Percentiles rank a stretch among this genome's conserved stretches.
phyloP scores from a whole-genome alignment of 2,329 filamentous ascomycete species.

The Penicillium sumatraense region DNA sequence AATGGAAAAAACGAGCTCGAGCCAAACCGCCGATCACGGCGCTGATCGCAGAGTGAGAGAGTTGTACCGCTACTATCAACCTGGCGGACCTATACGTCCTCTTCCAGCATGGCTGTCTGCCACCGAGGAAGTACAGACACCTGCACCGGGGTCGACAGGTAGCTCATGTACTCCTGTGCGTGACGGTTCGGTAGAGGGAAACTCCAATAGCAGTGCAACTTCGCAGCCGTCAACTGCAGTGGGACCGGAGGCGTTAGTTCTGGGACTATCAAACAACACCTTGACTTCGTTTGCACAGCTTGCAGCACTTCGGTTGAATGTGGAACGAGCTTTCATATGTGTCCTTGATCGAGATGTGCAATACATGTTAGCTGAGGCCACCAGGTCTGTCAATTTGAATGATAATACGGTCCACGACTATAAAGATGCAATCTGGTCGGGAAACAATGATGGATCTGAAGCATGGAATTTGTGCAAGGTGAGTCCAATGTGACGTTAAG shows the following conservation, averaged over 20 bases:
- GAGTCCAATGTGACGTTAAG: too few species aligned
- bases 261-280: slow-evolving; percentile 39
- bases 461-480: slow-evolving; percentile 41
- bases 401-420: slow-evolving; percentile 38
- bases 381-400: slow-evolving; percentile 45
- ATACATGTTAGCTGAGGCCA: slow-evolving; percentile 58
- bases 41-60: slow-evolving; percentile 42
- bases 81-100: slow-evolving; percentile 16
- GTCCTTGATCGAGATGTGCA: slow-evolving; percentile 55
- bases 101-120: slow-evolving; percentile 21
- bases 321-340: slow-evolving; percentile 44
- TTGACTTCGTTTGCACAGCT: slow-evolving; percentile 43
- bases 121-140: slow-evolving; percentile 15
- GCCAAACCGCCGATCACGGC: slow-evolving; percentile 24
- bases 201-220: slow-evolving; percentile 12
- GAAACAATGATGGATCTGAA: slow-evolving; percentile 38
- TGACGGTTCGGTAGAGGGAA: slow-evolving; percentile 14
- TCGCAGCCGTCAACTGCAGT: slow-evolving; percentile 20
- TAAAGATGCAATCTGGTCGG: slow-evolving; percentile 36
- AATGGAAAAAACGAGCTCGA: slow-evolving; percentile 18
- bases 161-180: slow-evolving; percentile 12
- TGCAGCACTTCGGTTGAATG: slow-evolving; percentile 39
- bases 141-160: slow-evolving; percentile 8
- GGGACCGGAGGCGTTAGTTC: slow-evolving; percentile 30
- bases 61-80: slow-evolving; percentile 47